Base-by-base conservation (phyloP, 176 grass and related monocot species). In the Oryza glaberrima region DNA sequence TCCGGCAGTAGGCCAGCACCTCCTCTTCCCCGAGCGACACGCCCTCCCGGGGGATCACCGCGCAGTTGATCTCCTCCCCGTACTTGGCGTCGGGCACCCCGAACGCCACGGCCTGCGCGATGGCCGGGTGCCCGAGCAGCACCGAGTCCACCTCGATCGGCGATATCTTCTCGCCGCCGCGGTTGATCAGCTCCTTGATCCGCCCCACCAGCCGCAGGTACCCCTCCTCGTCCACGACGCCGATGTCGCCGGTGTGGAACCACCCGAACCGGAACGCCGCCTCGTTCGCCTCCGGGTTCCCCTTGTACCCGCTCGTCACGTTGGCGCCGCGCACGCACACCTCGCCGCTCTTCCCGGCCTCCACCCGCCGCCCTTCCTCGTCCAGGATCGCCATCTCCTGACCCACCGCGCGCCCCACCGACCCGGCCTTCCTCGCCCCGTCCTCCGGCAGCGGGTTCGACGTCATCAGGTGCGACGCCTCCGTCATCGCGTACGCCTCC, bases 141-240 rank as follows among this genome's bases (percentile, higher is more conserved):
- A 99, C 94, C 38, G 97, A 86, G 81, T 99, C 97, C 36, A 99
- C 97, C 80, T 99, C 97, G 72, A 99, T 96, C 1, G 97, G 97
- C 22, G 97, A 99, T 47, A 99, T 99, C 81, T 99, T 99, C 91
- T 99, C 97, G 0, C 97, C 96, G 83, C 96, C 96, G n/a, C 93
- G 89, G 88, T 99, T 99, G 78, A 99, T 94, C 2, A 96, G 89
- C 89, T 99, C 96, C 94, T 99, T 99, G 90, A 99, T 99, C 11
- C 96, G 74, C 6, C 96, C 93, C 2, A 99, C 96, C 0, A 99
- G 88, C 10, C 34, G 75, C 7, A 99, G 38, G 86, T 92, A 99
- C 1, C 96, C 90, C 0, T 89, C 83, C 3, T 75, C 87, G 72
- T 98, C 96, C 0, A 77, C 34, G 32, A 86, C 89, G 11, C 96